Conservation (phyloP, 2,329 filamentous ascomycete species). For the Alternaria sp. region DNA sequence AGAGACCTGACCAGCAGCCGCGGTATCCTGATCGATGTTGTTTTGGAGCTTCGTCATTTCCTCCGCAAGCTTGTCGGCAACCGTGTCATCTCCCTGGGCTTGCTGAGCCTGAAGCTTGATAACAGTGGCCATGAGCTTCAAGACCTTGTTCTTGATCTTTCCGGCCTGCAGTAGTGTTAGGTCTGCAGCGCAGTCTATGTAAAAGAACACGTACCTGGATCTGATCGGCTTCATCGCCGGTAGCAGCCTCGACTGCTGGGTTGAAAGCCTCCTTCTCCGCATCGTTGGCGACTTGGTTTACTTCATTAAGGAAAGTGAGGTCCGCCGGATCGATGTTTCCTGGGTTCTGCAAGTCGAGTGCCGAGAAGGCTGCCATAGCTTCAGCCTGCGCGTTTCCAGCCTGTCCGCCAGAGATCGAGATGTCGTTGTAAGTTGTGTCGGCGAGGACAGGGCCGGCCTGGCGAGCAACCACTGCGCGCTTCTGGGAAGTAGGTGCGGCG, state of each 20-base stretch:
- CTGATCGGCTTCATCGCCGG: conserved; percentile 52
- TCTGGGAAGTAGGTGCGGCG: conserved; percentile 31
- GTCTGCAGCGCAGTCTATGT: not conserved
- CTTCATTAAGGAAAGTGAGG: conserved; percentile 59
- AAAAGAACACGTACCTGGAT: conserved; percentile 40
- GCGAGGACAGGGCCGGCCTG: conserved; percentile 34
- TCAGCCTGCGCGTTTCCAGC: conserved; percentile 62
- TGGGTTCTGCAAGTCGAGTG: conserved; percentile 56
- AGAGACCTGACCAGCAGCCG: conserved; percentile 56
- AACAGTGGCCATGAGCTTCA: conserved; percentile 63
- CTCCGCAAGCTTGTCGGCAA: conserved; percentile 52
- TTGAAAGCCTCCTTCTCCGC: conserved; percentile 64
- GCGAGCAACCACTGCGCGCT: conserved; percentile 24
- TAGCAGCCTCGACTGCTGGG: conserved; percentile 58
- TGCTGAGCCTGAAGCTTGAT: conserved; percentile 59
- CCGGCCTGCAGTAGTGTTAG: conserved; percentile 51
- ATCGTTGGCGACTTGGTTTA: conserved; percentile 60
- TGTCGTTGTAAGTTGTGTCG: conserved; percentile 46
- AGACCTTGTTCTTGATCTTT: conserved; percentile 68
- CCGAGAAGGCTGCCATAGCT: conserved; percentile 62
- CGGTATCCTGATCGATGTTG: conserved; percentile 59
- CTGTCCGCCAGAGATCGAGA: conserved; percentile 60
- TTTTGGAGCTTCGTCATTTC: conserved; percentile 62
- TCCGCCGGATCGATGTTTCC: conserved; percentile 57
- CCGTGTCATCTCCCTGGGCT: conserved; percentile 58